Evolutionary conservation across 2,329 filamentous ascomycete species (phyloP).

Genomic region (Colletotrichum spaethianum): DNA sequence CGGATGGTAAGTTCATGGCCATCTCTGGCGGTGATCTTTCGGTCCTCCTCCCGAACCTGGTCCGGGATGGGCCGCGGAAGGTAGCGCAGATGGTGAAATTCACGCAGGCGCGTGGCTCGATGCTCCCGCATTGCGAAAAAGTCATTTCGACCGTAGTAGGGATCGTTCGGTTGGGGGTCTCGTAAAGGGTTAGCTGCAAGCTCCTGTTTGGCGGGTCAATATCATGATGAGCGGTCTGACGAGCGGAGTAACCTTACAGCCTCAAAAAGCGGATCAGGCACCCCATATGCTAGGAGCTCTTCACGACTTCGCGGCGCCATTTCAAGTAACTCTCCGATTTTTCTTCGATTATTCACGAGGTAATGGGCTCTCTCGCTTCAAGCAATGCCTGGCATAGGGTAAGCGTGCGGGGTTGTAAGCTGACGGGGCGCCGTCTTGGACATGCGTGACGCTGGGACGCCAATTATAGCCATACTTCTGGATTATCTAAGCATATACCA

Average conservation of each 20-base stretch:
- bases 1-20: slow-evolving; percentile 18
- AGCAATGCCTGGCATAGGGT: background rate
- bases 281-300: slow-evolving; percentile 21
- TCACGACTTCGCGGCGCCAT: slow-evolving; percentile 30
- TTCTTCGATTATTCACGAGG: background rate
- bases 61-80: slow-evolving; percentile 24
- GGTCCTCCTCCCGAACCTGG: slow-evolving; percentile 31
- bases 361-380: no score
- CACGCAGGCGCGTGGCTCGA: slow-evolving; percentile 24
- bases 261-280: slow-evolving; percentile 13
- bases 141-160: slow-evolving; percentile 23
- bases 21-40: slow-evolving; percentile 22
- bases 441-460: background rate
- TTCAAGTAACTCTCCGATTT: rapidly evolving
- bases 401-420: slow-evolving; percentile 1
- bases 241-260: slow-evolving; percentile 1
- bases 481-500: slow-evolving; percentile 5
- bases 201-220: slow-evolving; percentile 10
- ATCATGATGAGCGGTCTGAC: no score
- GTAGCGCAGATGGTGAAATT: slow-evolving; percentile 29
- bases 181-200: slow-evolving; percentile 16
- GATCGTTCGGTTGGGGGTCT: slow-evolving; percentile 13
- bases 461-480: background rate
- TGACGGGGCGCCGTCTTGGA: background rate
- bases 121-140: slow-evolving; percentile 27